A percentile compares a stretch with the other conserved stretches of the same genome.
These are phyloP conservation scores for Wickerhamiella sergipiensis DNA, from an alignment of 805 yeast species.

Conservation along the genomic window DNA sequence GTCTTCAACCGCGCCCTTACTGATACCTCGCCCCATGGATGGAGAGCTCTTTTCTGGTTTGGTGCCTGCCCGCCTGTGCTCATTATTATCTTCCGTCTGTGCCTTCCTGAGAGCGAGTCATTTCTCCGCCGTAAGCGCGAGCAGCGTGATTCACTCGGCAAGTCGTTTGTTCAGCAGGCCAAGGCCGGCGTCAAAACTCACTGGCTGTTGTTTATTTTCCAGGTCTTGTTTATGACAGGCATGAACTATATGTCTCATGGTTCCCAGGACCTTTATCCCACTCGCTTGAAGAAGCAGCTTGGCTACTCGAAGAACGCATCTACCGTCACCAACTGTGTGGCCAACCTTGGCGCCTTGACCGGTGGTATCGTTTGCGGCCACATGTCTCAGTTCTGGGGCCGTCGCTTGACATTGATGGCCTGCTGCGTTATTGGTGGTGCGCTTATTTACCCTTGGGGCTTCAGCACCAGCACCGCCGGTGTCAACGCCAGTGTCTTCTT, in stretches of 20 bases:
- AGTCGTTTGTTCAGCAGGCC: slow-evolving; percentile 20
- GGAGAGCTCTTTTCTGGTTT: slow-evolving; percentile 69
- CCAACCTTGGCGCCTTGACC: slow-evolving; percentile 51
- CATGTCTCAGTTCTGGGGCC: slow-evolving; percentile 41
- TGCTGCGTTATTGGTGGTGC: slow-evolving; percentile 45
- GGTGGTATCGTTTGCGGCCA: slow-evolving; percentile 55
- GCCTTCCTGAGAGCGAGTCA: slow-evolving; percentile 47
- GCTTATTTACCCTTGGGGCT: slow-evolving; percentile 50
- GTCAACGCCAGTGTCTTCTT: slow-evolving; percentile 50
- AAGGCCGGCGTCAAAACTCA: slow-evolving; percentile 31
- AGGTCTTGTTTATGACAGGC: slow-evolving; percentile 50
- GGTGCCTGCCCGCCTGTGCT: slow-evolving; percentile 53
- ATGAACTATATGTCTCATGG: slow-evolving; percentile 65
- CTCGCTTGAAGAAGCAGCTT: slow-evolving; percentile 43
- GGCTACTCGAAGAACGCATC: slow-evolving; percentile 32
- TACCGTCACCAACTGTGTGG: slow-evolving; percentile 49
- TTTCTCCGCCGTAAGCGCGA: slow-evolving; percentile 24
- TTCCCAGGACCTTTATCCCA: slow-evolving; percentile 61
- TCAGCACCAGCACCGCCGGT: slow-evolving; percentile 30
- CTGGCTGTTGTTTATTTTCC: slow-evolving; percentile 48
- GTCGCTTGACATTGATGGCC: slow-evolving; percentile 41
- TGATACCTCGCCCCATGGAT: slow-evolving; percentile 36
- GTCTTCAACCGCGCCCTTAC: slow-evolving; percentile 49
- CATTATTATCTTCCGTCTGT: slow-evolving; percentile 42
- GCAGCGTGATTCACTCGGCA: slow-evolving; percentile 10